Evolutionary conservation across 2,329 filamentous ascomycete species (phyloP).

Genomic region (Pseudocercospora ulei): DNA sequence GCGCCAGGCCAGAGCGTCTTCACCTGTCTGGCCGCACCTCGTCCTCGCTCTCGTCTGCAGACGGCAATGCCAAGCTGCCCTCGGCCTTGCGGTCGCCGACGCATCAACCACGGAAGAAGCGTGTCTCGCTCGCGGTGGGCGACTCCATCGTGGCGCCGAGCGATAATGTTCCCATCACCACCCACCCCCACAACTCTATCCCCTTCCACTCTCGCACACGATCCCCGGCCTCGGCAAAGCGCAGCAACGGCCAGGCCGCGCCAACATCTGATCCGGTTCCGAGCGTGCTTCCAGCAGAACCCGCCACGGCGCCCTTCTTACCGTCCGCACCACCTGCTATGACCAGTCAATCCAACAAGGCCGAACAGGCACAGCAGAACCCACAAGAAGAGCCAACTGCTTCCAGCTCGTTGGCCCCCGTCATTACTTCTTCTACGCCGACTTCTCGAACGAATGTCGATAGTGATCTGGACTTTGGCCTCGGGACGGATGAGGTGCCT

Average conservation of each 20-base stretch:
- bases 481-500: conserved; percentile 24
- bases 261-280: background rate
- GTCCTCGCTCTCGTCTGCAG: conserved; percentile 33
- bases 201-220: conserved; percentile 30
- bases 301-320: conserved; percentile 6
- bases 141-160: conserved; percentile 33
- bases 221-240: conserved; percentile 11
- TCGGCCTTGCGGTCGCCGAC: conserved; percentile 33
- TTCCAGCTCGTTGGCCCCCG: background rate
- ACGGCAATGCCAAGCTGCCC: conserved; percentile 30
- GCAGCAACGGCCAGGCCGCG: background rate
- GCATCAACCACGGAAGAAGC: conserved; percentile 28
- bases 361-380: background rate
- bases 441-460: conserved; percentile 23
- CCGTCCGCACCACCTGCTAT: conserved; percentile 8
- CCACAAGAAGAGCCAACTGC: background rate
- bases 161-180: conserved; percentile 29
- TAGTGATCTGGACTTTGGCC: conserved; percentile 29
- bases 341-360: conserved; percentile 8
- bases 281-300: conserved; percentile 3
- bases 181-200: conserved; percentile 25
- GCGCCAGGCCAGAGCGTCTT: conserved; percentile 29
- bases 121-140: conserved; percentile 33
- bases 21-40: conserved; percentile 30
- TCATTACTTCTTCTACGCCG: background rate